These are phyloP conservation scores for Yamadazyma ubonensis DNA, from an alignment of 805 yeast genomes.

Conservation along the genomic window DNA sequence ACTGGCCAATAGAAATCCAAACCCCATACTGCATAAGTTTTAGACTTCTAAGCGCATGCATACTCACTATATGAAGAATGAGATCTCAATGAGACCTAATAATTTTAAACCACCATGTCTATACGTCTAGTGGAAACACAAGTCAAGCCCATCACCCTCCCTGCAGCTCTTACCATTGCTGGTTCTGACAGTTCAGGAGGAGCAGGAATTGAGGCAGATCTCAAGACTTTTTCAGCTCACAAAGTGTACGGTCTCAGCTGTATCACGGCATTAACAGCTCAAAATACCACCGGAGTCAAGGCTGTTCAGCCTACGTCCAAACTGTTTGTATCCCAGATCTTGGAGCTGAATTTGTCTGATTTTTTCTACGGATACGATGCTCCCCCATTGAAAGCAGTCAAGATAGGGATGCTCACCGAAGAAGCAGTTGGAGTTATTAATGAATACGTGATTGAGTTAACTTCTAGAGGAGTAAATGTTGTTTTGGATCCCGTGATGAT, in stretches of 20 bases:
- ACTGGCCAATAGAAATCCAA: not conserved
- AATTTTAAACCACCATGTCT: no score
- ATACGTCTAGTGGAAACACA: no score
- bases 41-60: not conserved
- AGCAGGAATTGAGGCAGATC: constrained; percentile 88
- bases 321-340: constrained; percentile 44
- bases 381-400: constrained; percentile 56
- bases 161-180: constrained; percentile 44
- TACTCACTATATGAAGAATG: no score
- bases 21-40: not conserved
- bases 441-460: no score
- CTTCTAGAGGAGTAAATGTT: no score
- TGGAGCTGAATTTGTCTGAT: constrained; percentile 59
- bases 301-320: constrained; percentile 44
- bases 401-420: constrained; percentile 73
- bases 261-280: constrained; percentile 77
- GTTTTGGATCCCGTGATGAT: constrained; percentile 85
- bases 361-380: constrained; percentile 34
- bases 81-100: no score
- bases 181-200: constrained; percentile 90
- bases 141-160: no score
- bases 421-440: constrained; percentile 52
- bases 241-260: constrained; percentile 76
- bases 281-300: constrained; percentile 57
- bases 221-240: constrained; percentile 74